Evolutionary conservation across 2,329 filamentous ascomycete genomes (phyloP).

Genomic region (Chaetomium sp.): DNA sequence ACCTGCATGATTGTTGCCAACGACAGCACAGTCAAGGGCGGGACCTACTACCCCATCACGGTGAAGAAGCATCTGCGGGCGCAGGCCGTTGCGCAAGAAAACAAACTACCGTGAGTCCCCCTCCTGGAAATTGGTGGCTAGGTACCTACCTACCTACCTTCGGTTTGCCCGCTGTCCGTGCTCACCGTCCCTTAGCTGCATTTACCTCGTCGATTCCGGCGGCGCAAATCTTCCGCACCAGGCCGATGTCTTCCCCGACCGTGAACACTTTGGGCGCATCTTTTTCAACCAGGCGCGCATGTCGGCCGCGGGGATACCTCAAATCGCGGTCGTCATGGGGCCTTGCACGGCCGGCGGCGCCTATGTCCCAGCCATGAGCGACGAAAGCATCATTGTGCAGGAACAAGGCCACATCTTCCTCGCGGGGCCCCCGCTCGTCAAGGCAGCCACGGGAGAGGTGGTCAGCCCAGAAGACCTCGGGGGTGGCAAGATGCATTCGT

Average conservation of each 20-base stretch:
- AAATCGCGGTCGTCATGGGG: conserved; percentile 94
- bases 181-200: conserved; percentile 48
- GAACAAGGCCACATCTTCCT: conserved; percentile 97
- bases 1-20: conserved; percentile 92
- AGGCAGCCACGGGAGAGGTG: conserved; percentile 89
- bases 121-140: too few species aligned
- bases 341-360: conserved; percentile 93
- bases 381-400: conserved; percentile 94
- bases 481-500: conserved; percentile 82
- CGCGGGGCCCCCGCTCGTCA: conserved; percentile 87
- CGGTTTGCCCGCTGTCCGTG: not conserved
- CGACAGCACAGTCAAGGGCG: conserved; percentile 94
- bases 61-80: conserved; percentile 96
- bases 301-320: conserved; percentile 81
- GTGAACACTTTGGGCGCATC: conserved; percentile 91
- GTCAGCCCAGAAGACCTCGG: conserved; percentile 88
- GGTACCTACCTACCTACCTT: too few species aligned
- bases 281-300: conserved; percentile 98
- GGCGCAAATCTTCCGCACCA: conserved; percentile 94
- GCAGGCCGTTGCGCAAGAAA: conserved; percentile 85
- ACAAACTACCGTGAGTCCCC: conserved; percentile 56
- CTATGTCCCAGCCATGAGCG: conserved; percentile 95
- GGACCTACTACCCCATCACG: conserved; percentile 94
- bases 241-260: conserved; percentile 90
- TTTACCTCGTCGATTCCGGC: conserved; percentile 94